Base-by-base conservation (phyloP, 2,329 filamentous ascomycete genomes). In the Aspergillus ochraceoroseus region DNA sequence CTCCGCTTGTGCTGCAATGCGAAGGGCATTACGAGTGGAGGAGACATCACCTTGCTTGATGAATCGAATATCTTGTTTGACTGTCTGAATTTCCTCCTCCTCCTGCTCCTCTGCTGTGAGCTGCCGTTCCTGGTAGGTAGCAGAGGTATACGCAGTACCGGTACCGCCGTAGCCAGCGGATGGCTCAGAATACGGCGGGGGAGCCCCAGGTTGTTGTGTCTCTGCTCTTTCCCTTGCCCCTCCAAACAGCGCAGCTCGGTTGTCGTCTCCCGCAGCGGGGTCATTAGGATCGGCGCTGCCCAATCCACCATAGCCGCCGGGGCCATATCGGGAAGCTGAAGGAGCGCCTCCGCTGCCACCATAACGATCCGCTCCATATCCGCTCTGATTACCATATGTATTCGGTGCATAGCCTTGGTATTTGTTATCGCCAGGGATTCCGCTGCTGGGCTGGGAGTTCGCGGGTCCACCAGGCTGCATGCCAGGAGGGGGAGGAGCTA, bases 91-190 rank as follows among this genome's bases (percentile, higher is more conserved):
- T 45, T 85, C 80, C 60, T 85, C 79, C 48, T 86, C 81, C 55
- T 83, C 80, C 51, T 92, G 82, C 48, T 82, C 69, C 76, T 95
- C 87, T 1, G 82, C 87, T 0, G 87, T 94, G 51, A 95, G 69
- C 62, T 94, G 79, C 32, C 86, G 78, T 44, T 85, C 76, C 41
- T 83, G 80, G 37, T 85, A 80, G 4, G 70, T 60, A 14, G 57
- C 50, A 31, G 59, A 57, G 46, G 57, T 59, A 46, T 63, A 63
- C 34, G 65, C 63, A 35, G 54, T 59, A 47, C 58, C 64, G 22
- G 51, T 56, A 23, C 55, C 59, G 30, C 57, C 61, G 49, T 65
- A 65, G 18, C 44, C 57, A 41, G 41, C 46, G 14, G 38, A 46
- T 8, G 47, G 45, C 41, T 54, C 47, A 18, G 53, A 54, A 36